phyloP scores from a whole-genome alignment of 805 yeast species.

The Wickerhamiella slavikovae region DNA sequence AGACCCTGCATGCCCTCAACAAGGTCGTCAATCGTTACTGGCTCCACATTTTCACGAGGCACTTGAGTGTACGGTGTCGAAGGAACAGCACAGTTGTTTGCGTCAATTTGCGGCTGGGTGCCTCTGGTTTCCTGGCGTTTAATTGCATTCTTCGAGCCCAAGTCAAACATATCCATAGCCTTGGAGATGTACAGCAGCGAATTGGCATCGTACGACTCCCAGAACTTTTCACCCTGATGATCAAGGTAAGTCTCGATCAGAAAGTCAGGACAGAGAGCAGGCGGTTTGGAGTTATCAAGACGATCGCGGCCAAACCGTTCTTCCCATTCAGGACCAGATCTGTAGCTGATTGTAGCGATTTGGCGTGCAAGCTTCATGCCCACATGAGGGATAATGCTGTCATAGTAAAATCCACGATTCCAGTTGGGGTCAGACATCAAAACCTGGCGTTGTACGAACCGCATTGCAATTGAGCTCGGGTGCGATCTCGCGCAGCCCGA shows the following conservation, averaged over 20 bases:
- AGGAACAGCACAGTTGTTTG: constrained; percentile 22
- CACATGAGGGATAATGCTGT: constrained; percentile 63
- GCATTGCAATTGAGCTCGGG: constrained; percentile 82
- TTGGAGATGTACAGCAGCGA: constrained; percentile 72
- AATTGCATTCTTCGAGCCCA: constrained; percentile 23
- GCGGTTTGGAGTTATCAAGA: constrained; percentile 55
- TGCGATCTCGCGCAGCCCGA: constrained; percentile 89
- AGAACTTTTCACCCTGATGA: constrained; percentile 89
- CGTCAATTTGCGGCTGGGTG: constrained; percentile 2
- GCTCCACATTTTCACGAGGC: constrained; percentile 18
- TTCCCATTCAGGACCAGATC: constrained; percentile 97
- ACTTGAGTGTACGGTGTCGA: constrained; percentile 33
- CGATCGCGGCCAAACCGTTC: constrained; percentile 74
- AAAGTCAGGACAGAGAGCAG: constrained; percentile 86
- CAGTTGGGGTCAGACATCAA: constrained; percentile 89
- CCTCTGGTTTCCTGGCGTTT: constrained; percentile 3
- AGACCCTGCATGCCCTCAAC: constrained; percentile 42
- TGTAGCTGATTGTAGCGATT: constrained; percentile 80
- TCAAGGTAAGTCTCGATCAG: constrained; percentile 82
- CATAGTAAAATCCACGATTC: constrained; percentile 80
- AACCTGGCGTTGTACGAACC: constrained; percentile 84
- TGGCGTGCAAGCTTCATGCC: constrained; percentile 92
- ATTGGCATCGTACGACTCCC: constrained; percentile 77
- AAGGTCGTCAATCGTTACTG: constrained; percentile 31
- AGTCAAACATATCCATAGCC: constrained; percentile 87